phyloP scores from a whole-genome alignment of 257 asterid genomes.

The Mentha longifolia region DNA sequence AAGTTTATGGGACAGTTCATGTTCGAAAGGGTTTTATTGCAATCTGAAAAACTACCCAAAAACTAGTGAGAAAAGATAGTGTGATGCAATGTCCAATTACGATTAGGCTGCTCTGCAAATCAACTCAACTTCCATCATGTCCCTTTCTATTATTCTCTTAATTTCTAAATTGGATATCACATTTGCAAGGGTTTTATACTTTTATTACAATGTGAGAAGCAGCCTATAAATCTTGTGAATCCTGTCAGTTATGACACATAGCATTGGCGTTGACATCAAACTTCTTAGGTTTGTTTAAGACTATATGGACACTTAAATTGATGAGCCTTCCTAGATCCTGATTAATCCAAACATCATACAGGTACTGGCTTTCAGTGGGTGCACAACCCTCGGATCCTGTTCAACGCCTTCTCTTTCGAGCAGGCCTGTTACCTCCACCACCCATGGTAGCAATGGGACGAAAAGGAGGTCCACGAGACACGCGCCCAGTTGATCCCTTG shows the following conservation, averaged over 20 bases:
- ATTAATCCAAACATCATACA: conserved; percentile 35
- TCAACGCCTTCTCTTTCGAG: conserved; percentile 84
- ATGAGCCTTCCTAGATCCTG: neutral
- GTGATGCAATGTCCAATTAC: neutral
- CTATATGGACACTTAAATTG: conserved; percentile 1
- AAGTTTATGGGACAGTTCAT: neutral
- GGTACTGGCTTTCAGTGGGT: conserved; percentile 97
- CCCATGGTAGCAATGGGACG: conserved; percentile 93
- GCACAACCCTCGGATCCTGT: conserved; percentile 96
- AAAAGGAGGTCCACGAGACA: conserved; percentile 91
- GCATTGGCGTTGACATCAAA: neutral
- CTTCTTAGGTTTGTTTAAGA: neutral
- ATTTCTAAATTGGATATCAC: conserved; percentile 1
- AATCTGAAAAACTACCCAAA: too few relatives aligned
- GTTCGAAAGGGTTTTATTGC: too few relatives aligned
- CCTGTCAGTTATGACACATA: neutral
- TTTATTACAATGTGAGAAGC: neutral
- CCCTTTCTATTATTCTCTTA: neutral
- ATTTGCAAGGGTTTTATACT: conserved; percentile 16
- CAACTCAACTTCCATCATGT: neutral
- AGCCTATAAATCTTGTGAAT: neutral
- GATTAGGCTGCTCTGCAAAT: neutral
- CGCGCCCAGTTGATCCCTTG: conserved; percentile 74
- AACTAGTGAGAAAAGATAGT: too few relatives aligned
- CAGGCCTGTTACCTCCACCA: conserved; percentile 89